Evolutionary conservation across 129 eudicot species (phyloP).

Genomic region (Arctium minus): DNA sequence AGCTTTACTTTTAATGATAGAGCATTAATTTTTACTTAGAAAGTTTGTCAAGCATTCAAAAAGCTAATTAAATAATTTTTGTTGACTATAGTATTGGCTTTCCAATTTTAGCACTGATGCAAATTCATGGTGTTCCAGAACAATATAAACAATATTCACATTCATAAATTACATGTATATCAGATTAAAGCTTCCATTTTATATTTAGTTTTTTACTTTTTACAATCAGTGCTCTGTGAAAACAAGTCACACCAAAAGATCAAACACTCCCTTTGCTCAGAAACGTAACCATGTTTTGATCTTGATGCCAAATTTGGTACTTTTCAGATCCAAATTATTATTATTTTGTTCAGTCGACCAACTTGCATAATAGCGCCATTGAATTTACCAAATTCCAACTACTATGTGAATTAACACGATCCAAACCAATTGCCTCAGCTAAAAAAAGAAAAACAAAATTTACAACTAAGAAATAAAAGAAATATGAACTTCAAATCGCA

Average conservation of each 20-base stretch:
- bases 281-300: neutral
- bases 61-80: neutral
- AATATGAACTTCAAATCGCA: neutral
- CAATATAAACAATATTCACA: neutral
- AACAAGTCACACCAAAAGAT: neutral
- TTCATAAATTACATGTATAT: slow-evolving; percentile 11
- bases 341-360: neutral
- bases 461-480: neutral
- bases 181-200: neutral
- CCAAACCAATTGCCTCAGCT: slow-evolving; percentile 1
- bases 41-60: neutral
- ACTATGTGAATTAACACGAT: neutral
- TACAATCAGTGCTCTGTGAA: neutral
- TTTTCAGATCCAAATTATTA: neutral
- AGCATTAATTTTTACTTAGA: neutral
- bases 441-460: neutral
- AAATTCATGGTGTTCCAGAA: neutral
- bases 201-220: neutral
- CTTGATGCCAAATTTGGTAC: slow-evolving; percentile 1
- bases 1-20: neutral
- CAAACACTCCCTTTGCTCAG: slow-evolving; percentile 3
- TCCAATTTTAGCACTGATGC: slow-evolving; percentile 20
- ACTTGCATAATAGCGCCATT: neutral
- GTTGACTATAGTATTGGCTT: slow-evolving; percentile 1
- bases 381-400: neutral